A percentile compares a stretch with the other conserved stretches of the same genome.
These are phyloP conservation scores for Xerocomus brunneocitrinus DNA, from an alignment of 768 basidiomycete genomes.

Conservation along the genomic window DNA sequence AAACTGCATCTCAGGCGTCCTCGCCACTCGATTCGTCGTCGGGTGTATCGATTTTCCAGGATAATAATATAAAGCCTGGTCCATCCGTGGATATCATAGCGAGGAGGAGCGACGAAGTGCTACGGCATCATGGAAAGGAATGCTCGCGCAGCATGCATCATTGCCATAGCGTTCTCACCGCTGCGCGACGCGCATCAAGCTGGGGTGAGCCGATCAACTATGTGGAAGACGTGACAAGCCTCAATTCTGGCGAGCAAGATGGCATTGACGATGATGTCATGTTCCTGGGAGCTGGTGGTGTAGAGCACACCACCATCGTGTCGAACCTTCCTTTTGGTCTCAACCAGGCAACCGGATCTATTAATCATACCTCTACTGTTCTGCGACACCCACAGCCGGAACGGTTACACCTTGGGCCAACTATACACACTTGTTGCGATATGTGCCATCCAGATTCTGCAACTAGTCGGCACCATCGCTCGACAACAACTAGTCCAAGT, in stretches of 20 bases:
- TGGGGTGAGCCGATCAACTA: conserved; percentile 51
- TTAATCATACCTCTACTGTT: conserved; percentile 12
- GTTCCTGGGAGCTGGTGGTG: conserved; percentile 49
- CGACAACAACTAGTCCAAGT: conserved; percentile 35
- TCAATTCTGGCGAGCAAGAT: conserved; percentile 44
- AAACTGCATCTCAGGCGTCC: conserved; percentile 25
- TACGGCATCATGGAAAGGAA: conserved; percentile 28
- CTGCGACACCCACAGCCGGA: conserved; percentile 32
- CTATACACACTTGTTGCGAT: conserved; percentile 24
- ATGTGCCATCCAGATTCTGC: conserved; percentile 19
- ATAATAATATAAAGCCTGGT: conserved; percentile 14
- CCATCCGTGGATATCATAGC: conserved; percentile 20
- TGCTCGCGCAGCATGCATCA: conserved; percentile 24
- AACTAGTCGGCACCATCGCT: conserved; percentile 25
- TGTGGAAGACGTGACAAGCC: conserved; percentile 39
- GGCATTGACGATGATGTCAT: conserved; percentile 49
- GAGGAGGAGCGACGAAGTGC: conserved; percentile 45
- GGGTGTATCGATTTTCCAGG: conserved; percentile 27
- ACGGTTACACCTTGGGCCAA: conserved; percentile 18
- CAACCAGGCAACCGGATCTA: conserved; percentile 22
- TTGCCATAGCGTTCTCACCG: conserved; percentile 31
- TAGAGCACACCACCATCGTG: conserved; percentile 32
- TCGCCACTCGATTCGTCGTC: conserved; percentile 32
- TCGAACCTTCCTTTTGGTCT: conserved; percentile 34
- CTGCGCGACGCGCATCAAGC: conserved; percentile 58